Evolutionary conservation across 2,329 filamentous ascomycete genomes (phyloP).

Genomic region (Pseudogymnoascus sp.): DNA sequence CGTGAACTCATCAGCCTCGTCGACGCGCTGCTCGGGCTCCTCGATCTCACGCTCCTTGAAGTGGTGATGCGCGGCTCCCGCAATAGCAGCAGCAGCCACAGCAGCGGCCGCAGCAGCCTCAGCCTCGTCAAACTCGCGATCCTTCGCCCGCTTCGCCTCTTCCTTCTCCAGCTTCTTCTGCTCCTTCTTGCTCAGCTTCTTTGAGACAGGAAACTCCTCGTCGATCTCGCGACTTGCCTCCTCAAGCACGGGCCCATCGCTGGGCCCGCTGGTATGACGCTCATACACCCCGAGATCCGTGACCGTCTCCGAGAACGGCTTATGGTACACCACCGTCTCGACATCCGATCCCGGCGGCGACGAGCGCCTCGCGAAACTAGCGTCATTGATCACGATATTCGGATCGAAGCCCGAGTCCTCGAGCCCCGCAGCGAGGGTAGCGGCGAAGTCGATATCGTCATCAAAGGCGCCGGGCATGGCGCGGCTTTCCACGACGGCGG

Average conservation of each 20-base stretch:
- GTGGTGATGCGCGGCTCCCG: background rate
- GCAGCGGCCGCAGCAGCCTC: slow-evolving; percentile 7
- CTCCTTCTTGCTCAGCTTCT: slow-evolving; percentile 32
- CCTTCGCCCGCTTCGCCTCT: slow-evolving; percentile 25
- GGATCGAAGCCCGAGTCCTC: slow-evolving; percentile 65
- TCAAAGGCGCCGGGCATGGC: slow-evolving; percentile 57
- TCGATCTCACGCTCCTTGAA: slow-evolving; percentile 3
- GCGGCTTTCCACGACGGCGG: slow-evolving; percentile 39
- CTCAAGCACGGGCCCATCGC: slow-evolving; percentile 26
- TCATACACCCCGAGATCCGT: slow-evolving; percentile 32
- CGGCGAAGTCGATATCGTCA: slow-evolving; percentile 63
- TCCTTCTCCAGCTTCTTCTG: slow-evolving; percentile 39
- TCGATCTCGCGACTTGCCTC: slow-evolving; percentile 26
- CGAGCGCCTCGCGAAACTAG: slow-evolving; percentile 53
- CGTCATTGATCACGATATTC: slow-evolving; percentile 62
- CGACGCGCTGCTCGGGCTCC: background rate
- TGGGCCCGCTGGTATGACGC: slow-evolving; percentile 13
- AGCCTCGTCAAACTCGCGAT: slow-evolving; percentile 18
- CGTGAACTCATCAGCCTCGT: slow-evolving; percentile 16
- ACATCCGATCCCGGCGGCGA: slow-evolving; percentile 57
- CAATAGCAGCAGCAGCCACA: background rate
- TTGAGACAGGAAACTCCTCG: slow-evolving; percentile 23
- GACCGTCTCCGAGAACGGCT: slow-evolving; percentile 43
- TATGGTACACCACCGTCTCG: slow-evolving; percentile 36
- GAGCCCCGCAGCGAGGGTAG: slow-evolving; percentile 60